phyloP scores from a whole-genome alignment of 1,284 basidiomycete species.

The Hymenochaete sp. region DNA sequence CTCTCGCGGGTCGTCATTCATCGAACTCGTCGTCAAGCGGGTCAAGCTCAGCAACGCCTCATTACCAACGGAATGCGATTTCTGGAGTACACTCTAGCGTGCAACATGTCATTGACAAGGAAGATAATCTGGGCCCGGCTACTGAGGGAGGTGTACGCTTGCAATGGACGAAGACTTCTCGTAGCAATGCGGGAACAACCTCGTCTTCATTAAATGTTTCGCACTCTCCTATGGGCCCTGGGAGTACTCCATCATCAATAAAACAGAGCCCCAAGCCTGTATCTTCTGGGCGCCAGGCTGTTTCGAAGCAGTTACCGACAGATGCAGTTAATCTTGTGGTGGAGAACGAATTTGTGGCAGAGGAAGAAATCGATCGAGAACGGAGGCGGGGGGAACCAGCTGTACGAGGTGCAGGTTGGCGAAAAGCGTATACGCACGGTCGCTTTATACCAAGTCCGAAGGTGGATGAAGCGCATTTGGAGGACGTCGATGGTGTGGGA shows the following conservation, averaged over 20 bases:
- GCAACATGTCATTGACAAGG: slow-evolving; percentile 40
- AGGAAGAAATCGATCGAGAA: slow-evolving; percentile 41
- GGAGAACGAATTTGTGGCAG: slow-evolving; percentile 45
- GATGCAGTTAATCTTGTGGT: slow-evolving; percentile 77
- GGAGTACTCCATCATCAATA: slow-evolving; percentile 5
- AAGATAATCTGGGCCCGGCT: slow-evolving; percentile 29
- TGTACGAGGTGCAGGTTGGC: slow-evolving; percentile 31
- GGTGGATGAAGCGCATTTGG: slow-evolving; percentile 28
- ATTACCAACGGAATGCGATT: neutral
- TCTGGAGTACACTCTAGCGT: no score
- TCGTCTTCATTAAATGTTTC: slow-evolving; percentile 9
- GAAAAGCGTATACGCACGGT: slow-evolving; percentile 46
- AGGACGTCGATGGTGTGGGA: slow-evolving; percentile 20
- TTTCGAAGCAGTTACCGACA: slow-evolving; percentile 42
- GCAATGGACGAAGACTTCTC: slow-evolving; percentile 37
- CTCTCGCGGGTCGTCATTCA: slow-evolving; percentile 14
- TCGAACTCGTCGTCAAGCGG: slow-evolving; percentile 6
- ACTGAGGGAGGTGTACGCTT: slow-evolving; percentile 31
- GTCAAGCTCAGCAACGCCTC: slow-evolving; percentile 12
- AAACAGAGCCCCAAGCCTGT: neutral
- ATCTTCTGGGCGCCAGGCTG: slow-evolving; percentile 20
- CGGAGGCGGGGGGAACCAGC: slow-evolving; percentile 47
- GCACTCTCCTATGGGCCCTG: slow-evolving; percentile 10
- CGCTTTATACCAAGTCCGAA: slow-evolving; percentile 38
- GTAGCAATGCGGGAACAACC: slow-evolving; percentile 18